phyloP scores from a whole-genome alignment of 148 eudicot species.

The Silene latifolia region DNA sequence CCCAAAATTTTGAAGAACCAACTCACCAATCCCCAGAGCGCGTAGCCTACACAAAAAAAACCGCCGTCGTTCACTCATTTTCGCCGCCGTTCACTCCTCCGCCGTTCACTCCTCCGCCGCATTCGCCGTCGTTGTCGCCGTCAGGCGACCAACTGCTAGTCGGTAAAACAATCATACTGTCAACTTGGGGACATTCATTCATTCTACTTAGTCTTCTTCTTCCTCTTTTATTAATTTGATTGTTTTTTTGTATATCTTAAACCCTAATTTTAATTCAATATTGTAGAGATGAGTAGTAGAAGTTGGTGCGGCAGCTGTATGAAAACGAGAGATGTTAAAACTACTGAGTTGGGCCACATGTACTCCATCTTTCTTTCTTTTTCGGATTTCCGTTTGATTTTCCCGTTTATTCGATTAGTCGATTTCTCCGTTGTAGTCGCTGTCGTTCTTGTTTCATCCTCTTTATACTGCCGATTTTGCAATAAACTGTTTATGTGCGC shows the following conservation, averaged over 20 bases:
- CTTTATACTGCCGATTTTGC: no score
- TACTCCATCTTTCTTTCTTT: background rate
- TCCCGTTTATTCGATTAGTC: background rate
- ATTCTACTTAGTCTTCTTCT: no score
- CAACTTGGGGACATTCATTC: background rate
- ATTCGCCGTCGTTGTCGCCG: background rate
- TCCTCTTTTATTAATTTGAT: no score
- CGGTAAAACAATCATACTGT: background rate
- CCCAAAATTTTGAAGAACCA: no score
- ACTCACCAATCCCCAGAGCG: no score
- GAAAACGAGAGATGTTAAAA: no score
- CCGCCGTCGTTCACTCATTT: no score
- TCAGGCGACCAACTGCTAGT: background rate
- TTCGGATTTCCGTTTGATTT: background rate
- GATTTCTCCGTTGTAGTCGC: no score
- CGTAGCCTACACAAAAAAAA: no score
- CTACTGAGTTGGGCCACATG: background rate
- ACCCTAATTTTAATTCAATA: background rate
- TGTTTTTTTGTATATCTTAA: background rate
- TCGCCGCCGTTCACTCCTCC: no score
- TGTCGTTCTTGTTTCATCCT: no score
- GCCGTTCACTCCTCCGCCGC: no score
- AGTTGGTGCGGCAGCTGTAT: background rate
- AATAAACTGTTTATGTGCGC: background rate
- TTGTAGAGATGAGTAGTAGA: background rate